These are phyloP conservation scores for Metarhizium anisopliae DNA, from an alignment of 2,329 filamentous ascomycete genomes.

Conservation along the genomic window DNA sequence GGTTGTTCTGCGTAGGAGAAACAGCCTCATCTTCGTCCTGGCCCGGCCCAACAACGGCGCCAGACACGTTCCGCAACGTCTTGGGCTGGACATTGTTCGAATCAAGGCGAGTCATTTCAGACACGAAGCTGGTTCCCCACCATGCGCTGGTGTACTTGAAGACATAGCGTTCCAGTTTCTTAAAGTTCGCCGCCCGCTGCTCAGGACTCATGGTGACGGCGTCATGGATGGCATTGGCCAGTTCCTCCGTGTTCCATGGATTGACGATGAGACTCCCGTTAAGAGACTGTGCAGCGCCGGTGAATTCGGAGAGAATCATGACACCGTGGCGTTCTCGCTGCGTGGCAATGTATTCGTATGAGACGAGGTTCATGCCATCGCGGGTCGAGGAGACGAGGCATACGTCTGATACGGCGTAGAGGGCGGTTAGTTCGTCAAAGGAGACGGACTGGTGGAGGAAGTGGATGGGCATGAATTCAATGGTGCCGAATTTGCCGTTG, in stretches of 20 bases:
- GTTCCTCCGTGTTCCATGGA: constrained; percentile 95
- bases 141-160: constrained; percentile 97
- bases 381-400: constrained; percentile 92
- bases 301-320: constrained; percentile 94
- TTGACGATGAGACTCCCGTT: constrained; percentile 94
- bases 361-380: constrained; percentile 97
- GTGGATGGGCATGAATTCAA: constrained; percentile 98
- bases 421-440: constrained; percentile 88
- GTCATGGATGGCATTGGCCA: constrained; percentile 87
- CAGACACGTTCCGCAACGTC: constrained; percentile 31
- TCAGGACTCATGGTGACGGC: constrained; percentile 95
- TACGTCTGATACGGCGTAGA: constrained; percentile 87
- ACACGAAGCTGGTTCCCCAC: constrained; percentile 92
- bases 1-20: constrained; percentile 2
- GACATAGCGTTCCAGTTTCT: constrained; percentile 88
- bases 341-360: constrained; percentile 95
- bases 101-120: constrained; percentile 58
- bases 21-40: constrained; percentile 6
- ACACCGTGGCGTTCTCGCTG: constrained; percentile 85
- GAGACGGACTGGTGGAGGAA: constrained; percentile 95
- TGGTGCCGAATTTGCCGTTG: constrained; percentile 92
- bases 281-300: constrained; percentile 86
- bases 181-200: constrained; percentile 76
- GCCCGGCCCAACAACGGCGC: constrained; percentile 23
- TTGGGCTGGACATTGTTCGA: constrained; percentile 28